Conservation (phyloP, 257 asterid species). For the Vinca minor region DNA sequence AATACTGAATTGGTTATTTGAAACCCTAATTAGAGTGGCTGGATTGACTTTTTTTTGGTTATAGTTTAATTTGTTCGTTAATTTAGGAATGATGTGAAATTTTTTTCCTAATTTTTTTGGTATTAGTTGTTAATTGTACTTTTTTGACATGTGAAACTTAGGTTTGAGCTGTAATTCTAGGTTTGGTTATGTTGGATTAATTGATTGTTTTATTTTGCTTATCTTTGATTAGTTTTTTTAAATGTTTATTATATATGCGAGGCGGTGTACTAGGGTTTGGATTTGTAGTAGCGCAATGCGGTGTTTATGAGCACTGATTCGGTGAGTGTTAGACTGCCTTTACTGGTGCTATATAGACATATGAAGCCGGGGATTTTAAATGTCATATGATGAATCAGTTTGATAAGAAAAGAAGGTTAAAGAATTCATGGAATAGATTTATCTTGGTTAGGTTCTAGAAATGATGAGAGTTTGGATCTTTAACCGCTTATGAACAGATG, state of each 20-base stretch:
- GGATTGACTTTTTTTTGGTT: constrained; percentile 1
- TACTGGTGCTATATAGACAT: too few relatives aligned
- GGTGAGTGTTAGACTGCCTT: background rate
- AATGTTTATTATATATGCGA: too few relatives aligned
- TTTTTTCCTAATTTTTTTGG: constrained; percentile 4
- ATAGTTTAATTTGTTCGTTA: background rate
- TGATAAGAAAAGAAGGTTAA: background rate
- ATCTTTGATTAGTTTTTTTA: constrained; percentile 1
- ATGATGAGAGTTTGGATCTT: constrained; percentile 7
- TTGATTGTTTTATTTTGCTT: background rate
- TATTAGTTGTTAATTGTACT: constrained; percentile 4
- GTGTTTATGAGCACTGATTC: background rate
- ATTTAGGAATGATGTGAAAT: background rate
- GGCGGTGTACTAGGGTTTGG: constrained; percentile 8
- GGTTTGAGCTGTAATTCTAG: background rate
- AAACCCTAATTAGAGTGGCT: constrained; percentile 1
- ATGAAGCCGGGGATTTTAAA: background rate
- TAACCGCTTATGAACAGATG: background rate
- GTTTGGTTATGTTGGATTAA: background rate
- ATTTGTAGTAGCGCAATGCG: background rate
- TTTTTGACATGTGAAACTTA: background rate
- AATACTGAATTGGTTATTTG: background rate
- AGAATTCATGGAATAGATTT: background rate
- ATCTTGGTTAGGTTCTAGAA: background rate
- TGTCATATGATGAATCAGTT: background rate